Evolutionary conservation across 768 basidiomycete genomes (phyloP), one percentile per base, ranked within the genome.

Genomic region (Hirschioporus abietinus): DNA sequence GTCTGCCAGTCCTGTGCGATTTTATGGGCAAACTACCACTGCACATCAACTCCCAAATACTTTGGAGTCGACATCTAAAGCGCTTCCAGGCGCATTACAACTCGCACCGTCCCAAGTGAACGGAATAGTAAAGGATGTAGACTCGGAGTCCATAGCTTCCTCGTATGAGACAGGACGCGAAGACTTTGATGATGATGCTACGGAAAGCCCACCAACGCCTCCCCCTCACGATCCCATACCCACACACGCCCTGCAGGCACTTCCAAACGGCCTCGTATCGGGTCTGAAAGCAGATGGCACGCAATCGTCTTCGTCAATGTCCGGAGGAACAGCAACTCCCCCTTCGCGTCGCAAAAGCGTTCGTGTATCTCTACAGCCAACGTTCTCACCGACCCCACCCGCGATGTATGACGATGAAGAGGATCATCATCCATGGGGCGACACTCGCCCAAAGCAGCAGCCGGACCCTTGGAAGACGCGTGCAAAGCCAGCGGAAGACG

Each of bases 331-430:
- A 52, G 42, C 64, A 35, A 67, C 36, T 42, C 59, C 66, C 23
- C 70, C 77, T 15, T 63, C 70, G 1, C 75, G 84, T 12, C 73
- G 82, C 36, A 93, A 93, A 77, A 92, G 90, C 71, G 92, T 94
- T 35, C 80, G 92, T 7, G 88, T 94, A 64, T 91, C 89, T 30
- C 75, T 93, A 42, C 83, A 87, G 59, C 92, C 92, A 10, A 91
- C 89, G 35, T 92, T 89, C 74, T 89, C 89, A 7, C 77, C 86
- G 0, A 83, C 91, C 1, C 90, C 91, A 8, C 89, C 89, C 52
- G 87, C 86, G 42, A 74, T 83, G 60, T 82, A 89, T 66, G 83
- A 85, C 7, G 81, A 78, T 0, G 75, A 75, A 27, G 77, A 75
- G 7, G 73, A 68, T 8, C 66, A 69, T 63, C 65, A 63, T 23